A percentile compares a stretch with the other conserved stretches of the same genome.
These are phyloP conservation scores for Carex parvula DNA, from an alignment of 176 grass and related monocot genomes.

Conservation along the genomic window DNA sequence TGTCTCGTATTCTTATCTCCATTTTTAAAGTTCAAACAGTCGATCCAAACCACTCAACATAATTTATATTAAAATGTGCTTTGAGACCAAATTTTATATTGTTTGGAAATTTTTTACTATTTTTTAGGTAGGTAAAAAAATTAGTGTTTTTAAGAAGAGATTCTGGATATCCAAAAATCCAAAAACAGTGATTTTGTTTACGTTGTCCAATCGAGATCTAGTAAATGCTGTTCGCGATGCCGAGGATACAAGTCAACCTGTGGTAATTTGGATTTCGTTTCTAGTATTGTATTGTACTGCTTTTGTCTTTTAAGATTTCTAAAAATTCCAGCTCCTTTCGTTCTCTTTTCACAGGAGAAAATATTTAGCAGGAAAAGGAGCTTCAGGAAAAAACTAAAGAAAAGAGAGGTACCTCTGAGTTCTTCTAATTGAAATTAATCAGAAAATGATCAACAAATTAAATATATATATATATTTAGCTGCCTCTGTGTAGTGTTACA, in stretches of 20 bases:
- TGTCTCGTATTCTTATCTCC: no score
- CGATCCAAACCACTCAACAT: no score
- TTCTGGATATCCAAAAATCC: no score
- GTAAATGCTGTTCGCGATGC: slow-evolving; percentile 72
- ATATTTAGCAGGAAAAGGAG: slow-evolving; percentile 98
- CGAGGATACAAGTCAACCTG: slow-evolving; percentile 62
- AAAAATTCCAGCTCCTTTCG: neutral
- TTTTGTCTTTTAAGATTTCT: neutral
- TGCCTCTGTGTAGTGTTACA: neutral
- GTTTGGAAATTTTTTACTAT: no score
- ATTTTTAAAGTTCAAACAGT: no score
- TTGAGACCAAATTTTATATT: no score
- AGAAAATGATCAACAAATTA: neutral
- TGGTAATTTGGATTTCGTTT: slow-evolving; percentile 38
- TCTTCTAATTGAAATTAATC: neutral
- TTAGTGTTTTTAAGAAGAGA: no score
- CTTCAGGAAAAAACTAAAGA: slow-evolving; percentile 96
- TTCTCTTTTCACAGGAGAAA: slow-evolving; percentile 43
- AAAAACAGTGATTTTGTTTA: no score
- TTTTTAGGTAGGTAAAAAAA: no score
- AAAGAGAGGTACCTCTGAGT: slow-evolving; percentile 41
- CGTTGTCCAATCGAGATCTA: slow-evolving; percentile 58
- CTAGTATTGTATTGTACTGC: neutral
- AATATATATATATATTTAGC: neutral
- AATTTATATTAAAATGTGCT: no score